Percentiles rank a stretch among this genome's conserved stretches.
Evolutionary conservation across 139 green algal genomes (phyloP).

Genomic region (Chlamydomonas urium): DNA sequence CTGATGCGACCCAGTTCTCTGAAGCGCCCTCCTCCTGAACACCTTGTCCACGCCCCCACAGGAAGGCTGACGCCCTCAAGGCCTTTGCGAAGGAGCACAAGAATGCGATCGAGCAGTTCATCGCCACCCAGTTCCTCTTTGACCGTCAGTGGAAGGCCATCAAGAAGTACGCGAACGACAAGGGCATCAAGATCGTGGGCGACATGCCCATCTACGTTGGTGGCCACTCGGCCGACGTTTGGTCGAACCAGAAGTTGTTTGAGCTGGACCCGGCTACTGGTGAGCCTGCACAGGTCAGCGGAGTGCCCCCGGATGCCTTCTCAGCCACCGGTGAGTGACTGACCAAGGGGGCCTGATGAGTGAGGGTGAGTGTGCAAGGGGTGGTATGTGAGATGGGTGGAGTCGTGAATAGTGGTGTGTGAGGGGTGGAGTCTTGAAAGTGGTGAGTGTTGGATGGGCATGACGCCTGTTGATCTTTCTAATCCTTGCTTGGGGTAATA

Average conservation of each 20-base stretch:
- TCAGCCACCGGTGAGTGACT: constrained; percentile 55
- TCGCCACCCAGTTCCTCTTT: constrained; percentile 93
- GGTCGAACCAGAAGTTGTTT: constrained; percentile 77
- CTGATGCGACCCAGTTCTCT: too few species aligned
- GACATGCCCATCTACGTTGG: constrained; percentile 99
- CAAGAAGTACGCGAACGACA: constrained; percentile 84
- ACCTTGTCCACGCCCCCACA: too few species aligned
- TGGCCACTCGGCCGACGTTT: constrained; percentile 91
- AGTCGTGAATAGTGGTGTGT: too few species aligned
- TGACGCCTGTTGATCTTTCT: too few species aligned
- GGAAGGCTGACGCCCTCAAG: background rate
- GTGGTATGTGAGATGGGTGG: too few species aligned
- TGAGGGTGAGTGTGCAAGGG: too few species aligned
- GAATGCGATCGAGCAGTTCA: constrained; percentile 78
- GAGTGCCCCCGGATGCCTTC: constrained; percentile 96
- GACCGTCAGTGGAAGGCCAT: constrained; percentile 86
- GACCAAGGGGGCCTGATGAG: too few species aligned
- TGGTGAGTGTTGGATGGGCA: too few species aligned
- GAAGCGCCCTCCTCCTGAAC: too few species aligned
- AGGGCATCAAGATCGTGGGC: constrained; percentile 83
- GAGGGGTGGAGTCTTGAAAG: too few species aligned
- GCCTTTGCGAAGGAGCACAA: constrained; percentile 41
- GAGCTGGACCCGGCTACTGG: constrained; percentile 43
- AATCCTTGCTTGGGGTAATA: too few species aligned
- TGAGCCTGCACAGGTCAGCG: constrained; percentile 56